Conservation (phyloP, 177 flowering plant species). For the Vitis hybrid region DNA sequence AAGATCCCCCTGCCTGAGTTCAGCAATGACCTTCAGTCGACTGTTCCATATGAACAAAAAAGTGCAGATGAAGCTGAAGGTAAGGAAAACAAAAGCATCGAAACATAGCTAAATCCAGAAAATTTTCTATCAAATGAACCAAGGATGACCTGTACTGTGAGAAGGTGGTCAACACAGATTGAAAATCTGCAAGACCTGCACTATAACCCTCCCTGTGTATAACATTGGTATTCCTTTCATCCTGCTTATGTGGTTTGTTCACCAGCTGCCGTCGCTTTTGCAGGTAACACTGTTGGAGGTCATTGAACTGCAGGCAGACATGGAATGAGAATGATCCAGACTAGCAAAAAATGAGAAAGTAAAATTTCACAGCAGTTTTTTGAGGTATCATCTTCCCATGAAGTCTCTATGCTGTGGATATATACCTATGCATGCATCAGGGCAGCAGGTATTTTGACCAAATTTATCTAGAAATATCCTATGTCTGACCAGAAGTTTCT, state of each 20-base stretch:
- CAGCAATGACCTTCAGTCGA: slow-evolving; percentile 90
- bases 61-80: neutral
- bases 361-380: neutral
- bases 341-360: neutral
- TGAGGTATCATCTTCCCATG: too few relatives aligned
- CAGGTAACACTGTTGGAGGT: slow-evolving; percentile 93
- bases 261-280: slow-evolving; percentile 73
- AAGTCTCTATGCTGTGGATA: too few relatives aligned
- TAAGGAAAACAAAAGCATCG: neutral
- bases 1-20: slow-evolving; percentile 84
- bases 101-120: neutral
- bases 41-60: slow-evolving; percentile 40
- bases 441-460: too few relatives aligned
- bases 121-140: slow-evolving; percentile 1
- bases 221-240: slow-evolving; percentile 41
- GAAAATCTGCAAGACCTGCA: slow-evolving; percentile 85
- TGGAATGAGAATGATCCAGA: neutral
- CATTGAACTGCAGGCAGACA: slow-evolving; percentile 64
- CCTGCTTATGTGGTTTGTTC: slow-evolving; percentile 38
- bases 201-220: slow-evolving; percentile 65
- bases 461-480: too few relatives aligned
- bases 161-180: slow-evolving; percentile 81
- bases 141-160: slow-evolving; percentile 75
- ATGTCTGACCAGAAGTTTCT: too few relatives aligned
- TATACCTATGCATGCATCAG: too few relatives aligned